Conservation (phyloP, 371 early-diverging fungal species). For the Saksenaea vasiformis region DNA sequence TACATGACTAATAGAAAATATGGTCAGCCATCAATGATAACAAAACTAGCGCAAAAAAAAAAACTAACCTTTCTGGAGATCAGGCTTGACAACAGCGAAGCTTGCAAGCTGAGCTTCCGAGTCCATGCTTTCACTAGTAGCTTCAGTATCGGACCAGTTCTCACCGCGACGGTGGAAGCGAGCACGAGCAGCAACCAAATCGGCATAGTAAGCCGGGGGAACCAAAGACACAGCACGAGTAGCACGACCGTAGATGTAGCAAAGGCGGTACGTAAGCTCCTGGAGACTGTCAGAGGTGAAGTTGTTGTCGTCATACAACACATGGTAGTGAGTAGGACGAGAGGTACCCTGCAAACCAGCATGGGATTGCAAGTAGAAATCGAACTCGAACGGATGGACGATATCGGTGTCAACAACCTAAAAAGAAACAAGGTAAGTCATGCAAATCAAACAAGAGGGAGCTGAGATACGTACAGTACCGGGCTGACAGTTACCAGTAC, state of each 20-base stretch:
- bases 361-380: conserved; percentile 90
- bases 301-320: conserved; percentile 83
- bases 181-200: conserved; percentile 81
- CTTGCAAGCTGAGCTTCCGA: conserved; percentile 43
- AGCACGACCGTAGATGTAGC: conserved; percentile 88
- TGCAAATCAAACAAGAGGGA: not conserved
- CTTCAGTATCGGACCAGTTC: conserved; percentile 52
- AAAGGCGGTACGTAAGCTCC: conserved; percentile 83
- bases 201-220: conserved; percentile 91
- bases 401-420: conserved; percentile 80
- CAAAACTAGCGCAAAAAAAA: not conserved
- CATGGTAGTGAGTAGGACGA: conserved; percentile 88
- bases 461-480: conserved; percentile 66
- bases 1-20: conserved; percentile 23
- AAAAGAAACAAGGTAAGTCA: not conserved
- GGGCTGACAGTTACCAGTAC: conserved; percentile 59
- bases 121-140: conserved; percentile 42
- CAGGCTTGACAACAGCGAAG: conserved; percentile 46
- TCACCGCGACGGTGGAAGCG: conserved; percentile 76
- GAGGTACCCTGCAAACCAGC: conserved; percentile 93
- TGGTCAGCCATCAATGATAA: not conserved
- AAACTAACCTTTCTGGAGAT: conserved; percentile 26
- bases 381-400: conserved; percentile 83
- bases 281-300: conserved; percentile 79
- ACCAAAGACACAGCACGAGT: conserved; percentile 81